A percentile compares a stretch with the other conserved stretches of the same genome.
Conservation (phyloP, 495 filamentous ascomycete species). For the Talaromyces nanjingensis region DNA sequence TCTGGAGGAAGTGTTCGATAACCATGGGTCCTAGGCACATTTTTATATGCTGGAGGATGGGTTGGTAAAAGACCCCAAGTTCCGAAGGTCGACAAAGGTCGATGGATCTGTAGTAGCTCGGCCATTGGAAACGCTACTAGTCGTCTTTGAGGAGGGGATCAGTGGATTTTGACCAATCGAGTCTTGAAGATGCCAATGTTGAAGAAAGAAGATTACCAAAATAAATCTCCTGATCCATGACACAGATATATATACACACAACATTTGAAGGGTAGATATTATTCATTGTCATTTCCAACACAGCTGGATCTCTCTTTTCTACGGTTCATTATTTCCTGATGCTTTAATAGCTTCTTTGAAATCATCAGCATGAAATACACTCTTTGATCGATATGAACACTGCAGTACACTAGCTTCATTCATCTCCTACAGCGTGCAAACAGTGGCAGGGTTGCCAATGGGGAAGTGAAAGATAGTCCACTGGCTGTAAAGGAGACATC, state of each 20-base stretch:
- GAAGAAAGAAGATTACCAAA: slow-evolving; percentile 5
- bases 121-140: neutral
- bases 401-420: neutral
- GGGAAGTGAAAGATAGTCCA: too few species aligned
- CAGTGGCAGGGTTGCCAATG: too few species aligned
- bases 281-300: slow-evolving; percentile 5
- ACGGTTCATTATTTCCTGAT: slow-evolving; percentile 8
- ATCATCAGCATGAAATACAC: slow-evolving; percentile 1
- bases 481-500: too few species aligned
- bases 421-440: too few species aligned
- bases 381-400: slow-evolving; percentile 2
- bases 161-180: slow-evolving; percentile 8
- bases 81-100: neutral
- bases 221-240: neutral
- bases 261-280: slow-evolving; percentile 3
- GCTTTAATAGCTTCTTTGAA: slow-evolving; percentile 7
- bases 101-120: neutral
- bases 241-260: slow-evolving; percentile 2
- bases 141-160: neutral
- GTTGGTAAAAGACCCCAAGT: neutral
- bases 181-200: neutral
- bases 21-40: slow-evolving; percentile 1
- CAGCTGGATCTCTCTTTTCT: slow-evolving; percentile 4
- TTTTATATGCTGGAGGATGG: slow-evolving; percentile 4
- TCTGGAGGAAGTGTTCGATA: neutral